Base-by-base conservation (phyloP, 192 early-diverging fungal species). In the Podila epigama region DNA sequence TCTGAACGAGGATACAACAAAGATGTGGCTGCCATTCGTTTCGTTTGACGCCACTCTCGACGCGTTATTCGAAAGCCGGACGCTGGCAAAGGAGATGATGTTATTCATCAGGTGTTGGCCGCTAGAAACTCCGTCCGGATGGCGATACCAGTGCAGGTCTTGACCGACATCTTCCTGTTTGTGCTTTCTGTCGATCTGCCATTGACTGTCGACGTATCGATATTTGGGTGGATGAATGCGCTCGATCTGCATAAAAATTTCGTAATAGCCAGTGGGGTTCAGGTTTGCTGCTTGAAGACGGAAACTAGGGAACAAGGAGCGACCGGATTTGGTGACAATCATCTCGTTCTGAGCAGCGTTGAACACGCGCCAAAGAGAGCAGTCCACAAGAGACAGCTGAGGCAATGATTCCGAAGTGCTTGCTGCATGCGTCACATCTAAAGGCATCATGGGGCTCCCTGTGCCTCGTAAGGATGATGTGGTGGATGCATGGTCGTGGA, bases 291-390 rank as follows among this genome's bases (percentile, higher is more conserved):
- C 71, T 5, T 44, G 57, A 53, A 86, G 82, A 28, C 67, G 58
- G 4, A 88, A 71, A 36, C 62, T 68, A 29, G 88, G 88, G 62
- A 89, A 89, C 0, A 89, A 58, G 55, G 84, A 87, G 27, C 88
- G 80, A 6, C 88, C 88, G 18, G 64, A 53, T 51, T 87, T 85
- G 20, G 88, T 89, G n/a, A 89, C 80, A 28, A 89, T 89, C 87
- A 89, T 89, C 60, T 86, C 85, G 52, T 86, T 86, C 0, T 73
- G 28, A 6, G 71, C 57, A 0, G 12, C 35, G 60, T 82, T 54
- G 61, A 86, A 86, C 52, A 72, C 58, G 5, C 22, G 35, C 85
- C 85, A 86, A 7, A 86, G 65, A 36, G 69, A 67, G 5, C 37
- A 20, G 34, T 81, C 55, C 18, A 59, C 25, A 2, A 71, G 61